A percentile compares a stretch with the other conserved stretches of the same genome.
Conservation (phyloP, 176 grass and related monocot genomes). For the Tuctoria greenei region DNA sequence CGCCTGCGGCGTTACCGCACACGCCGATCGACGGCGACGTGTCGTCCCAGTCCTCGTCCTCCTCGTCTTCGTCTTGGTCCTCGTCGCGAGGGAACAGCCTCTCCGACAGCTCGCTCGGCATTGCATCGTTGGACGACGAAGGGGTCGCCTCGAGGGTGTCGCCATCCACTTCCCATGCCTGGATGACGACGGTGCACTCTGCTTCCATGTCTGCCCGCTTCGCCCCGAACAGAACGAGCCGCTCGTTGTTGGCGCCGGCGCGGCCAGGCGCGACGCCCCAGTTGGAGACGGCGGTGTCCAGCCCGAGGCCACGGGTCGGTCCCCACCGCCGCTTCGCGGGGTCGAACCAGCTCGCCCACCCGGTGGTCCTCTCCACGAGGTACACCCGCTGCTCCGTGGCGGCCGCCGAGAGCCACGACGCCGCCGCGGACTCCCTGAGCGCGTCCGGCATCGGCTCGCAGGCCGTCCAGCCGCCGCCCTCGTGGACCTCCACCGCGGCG, state of each 20-base stretch:
- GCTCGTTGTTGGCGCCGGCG: conserved; percentile 12
- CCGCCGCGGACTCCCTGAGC: conserved; percentile 53
- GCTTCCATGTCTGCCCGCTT: conserved; percentile 32
- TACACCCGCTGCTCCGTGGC: conserved; percentile 58
- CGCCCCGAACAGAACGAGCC: conserved; percentile 56
- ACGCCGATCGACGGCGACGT: conserved; percentile 41
- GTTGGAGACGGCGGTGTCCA: conserved; percentile 23
- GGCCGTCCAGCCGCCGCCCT: conserved; percentile 40
- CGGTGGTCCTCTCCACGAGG: conserved; percentile 48
- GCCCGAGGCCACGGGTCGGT: conserved; percentile 28
- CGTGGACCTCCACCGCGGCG: conserved; percentile 64
- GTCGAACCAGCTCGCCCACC: conserved; percentile 70
- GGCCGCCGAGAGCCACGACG: conserved; percentile 68
- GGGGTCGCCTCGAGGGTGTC: conserved; percentile 39
- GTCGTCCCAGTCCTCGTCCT: conserved; percentile 39
- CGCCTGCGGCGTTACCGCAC: conserved; percentile 53
- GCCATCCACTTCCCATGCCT: conserved; percentile 64
- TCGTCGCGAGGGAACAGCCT: conserved; percentile 46
- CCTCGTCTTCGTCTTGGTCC: conserved; percentile 32
- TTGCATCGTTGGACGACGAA: conserved; percentile 24
- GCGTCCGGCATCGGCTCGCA: conserved; percentile 60
- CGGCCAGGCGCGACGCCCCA: conserved; percentile 50
- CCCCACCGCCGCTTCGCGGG: conserved; percentile 65
- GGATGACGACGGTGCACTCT: conserved; percentile 30
- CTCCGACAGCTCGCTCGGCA: conserved; percentile 61